Conservation (phyloP, 805 yeast species). For the Sugiyamaella smithiae region DNA sequence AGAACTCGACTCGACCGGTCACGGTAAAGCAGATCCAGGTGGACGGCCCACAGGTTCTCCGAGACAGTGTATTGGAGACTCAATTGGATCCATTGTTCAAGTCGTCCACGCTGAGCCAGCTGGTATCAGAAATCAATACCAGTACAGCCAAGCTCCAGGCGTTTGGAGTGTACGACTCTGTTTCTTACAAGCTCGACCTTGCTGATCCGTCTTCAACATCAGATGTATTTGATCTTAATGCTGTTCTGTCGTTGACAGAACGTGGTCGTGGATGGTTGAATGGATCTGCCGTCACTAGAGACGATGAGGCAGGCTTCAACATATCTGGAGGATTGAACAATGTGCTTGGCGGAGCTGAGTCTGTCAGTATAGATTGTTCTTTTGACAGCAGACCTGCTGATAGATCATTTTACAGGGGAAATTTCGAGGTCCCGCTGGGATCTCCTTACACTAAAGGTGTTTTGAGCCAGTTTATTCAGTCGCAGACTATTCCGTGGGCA, state of each 20-base stretch:
- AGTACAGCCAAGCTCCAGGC: conserved; percentile 18
- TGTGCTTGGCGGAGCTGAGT: conserved; percentile 61
- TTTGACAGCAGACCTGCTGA: conserved; percentile 46
- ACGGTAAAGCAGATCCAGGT: conserved; percentile 30
- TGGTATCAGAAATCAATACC: conserved; percentile 25
- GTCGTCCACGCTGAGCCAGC: conserved; percentile 25
- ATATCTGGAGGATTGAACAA: conserved; percentile 53
- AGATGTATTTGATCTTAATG: conserved; percentile 15
- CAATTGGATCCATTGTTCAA: conserved; percentile 30
- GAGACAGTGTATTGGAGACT: conserved; percentile 27
- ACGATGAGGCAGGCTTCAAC: conserved; percentile 19
- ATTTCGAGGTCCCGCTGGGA: conserved; percentile 47
- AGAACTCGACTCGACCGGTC: conserved; percentile 30
- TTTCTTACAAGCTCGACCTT: conserved; percentile 13
- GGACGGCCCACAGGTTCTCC: conserved; percentile 25
- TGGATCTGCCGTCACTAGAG: conserved; percentile 13
- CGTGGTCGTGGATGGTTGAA: conserved; percentile 8
- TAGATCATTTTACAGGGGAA: conserved; percentile 46
- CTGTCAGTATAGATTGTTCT: conserved; percentile 46
- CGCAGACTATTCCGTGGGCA: conserved; percentile 49
- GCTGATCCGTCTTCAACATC: conserved; percentile 4
- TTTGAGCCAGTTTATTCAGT: conserved; percentile 45
- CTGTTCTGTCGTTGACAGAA: conserved; percentile 15
- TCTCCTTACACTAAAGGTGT: conserved; percentile 53
- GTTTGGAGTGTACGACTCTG: conserved; percentile 14